These are phyloP conservation scores for Rubus parviflorus DNA, from an alignment of 306 rosid genomes.

Conservation along the genomic window DNA sequence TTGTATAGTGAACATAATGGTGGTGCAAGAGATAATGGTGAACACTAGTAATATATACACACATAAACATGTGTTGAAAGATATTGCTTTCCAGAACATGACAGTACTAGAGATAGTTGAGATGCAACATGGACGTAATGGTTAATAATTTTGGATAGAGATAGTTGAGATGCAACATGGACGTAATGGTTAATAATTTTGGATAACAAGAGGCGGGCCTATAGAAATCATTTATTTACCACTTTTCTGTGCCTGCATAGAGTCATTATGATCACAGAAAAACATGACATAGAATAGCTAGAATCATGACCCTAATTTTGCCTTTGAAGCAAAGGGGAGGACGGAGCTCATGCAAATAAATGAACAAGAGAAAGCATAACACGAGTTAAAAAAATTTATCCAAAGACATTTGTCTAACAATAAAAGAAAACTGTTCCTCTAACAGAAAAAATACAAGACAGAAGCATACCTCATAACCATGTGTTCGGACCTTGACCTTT, in stretches of 20 bases:
- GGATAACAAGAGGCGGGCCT: not conserved
- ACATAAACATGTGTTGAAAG: not conserved
- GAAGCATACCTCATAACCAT: conserved; percentile 85
- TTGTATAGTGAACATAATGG: not conserved
- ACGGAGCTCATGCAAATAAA: not conserved
- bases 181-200: not conserved
- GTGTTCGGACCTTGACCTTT: conserved; percentile 69
- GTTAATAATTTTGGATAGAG: not conserved
- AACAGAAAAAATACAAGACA: conserved; percentile 8
- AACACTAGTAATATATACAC: not conserved
- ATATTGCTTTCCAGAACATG: not conserved
- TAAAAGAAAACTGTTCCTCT: not conserved
- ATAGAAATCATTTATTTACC: not conserved
- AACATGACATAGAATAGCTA: not conserved
- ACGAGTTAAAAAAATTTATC: not conserved
- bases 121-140: not conserved
- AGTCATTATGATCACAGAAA: not conserved
- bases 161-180: not conserved
- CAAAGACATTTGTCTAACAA: not conserved
- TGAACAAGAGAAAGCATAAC: not conserved
- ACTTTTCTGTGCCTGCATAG: not conserved
- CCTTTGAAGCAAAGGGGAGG: not conserved
- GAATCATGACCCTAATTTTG: conserved; percentile 1
- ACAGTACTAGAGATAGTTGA: not conserved
- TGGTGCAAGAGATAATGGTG: too few relatives aligned